Evolutionary conservation across 2,329 filamentous ascomycete genomes (phyloP), one percentile per base, ranked within the genome.

Genomic region (Myriosclerotinia duriaeana): DNA sequence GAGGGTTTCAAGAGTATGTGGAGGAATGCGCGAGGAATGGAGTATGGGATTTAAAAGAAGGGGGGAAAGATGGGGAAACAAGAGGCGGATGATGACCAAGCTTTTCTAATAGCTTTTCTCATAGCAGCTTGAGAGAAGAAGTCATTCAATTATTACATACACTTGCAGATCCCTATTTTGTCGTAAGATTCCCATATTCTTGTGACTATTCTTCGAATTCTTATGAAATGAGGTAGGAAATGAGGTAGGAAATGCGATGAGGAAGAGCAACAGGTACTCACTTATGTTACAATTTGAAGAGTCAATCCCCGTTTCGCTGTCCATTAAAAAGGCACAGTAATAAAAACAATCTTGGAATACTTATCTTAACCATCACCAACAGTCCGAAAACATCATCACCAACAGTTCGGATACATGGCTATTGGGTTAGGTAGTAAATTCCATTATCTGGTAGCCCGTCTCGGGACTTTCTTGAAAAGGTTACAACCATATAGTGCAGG

Each of bases 11-110:
- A 17, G 26, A 22, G 12, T 65, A 60, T 65, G 20, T 59, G 4
- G 64, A 65, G 17, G 54, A 46, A 20, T 60, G 48, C 42, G 48
- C n/a, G 46, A 40, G 20, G 36, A 20, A 14, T 26, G 46, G 46
- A 1, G 36, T 65, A 42, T 61, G 64, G 54, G 38, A 15, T 34
- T 2, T 14, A 9, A 1, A 9, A 8, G 48, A 11, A 4, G 1
- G 22, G 17, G 2, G 17, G 22, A n/a, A 14, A 30, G n/a, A 36
- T 20, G 22, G 11, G 7, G 36, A 20, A 14, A 17, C 7, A 7
- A 40, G 22, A 15, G 30, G 11, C 40, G 50, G 40, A 9, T 60
- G 42, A 22, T 48, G 20, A 22, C 20, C 12, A 20, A 15, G 53
- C 22, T 55, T 8, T 40, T 6, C 20, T 22, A 6, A 22, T 59